A percentile compares a stretch with the other conserved stretches of the same genome.
Conservation (phyloP, 1,284 basidiomycete genomes). For the Caloboletus firmus region DNA sequence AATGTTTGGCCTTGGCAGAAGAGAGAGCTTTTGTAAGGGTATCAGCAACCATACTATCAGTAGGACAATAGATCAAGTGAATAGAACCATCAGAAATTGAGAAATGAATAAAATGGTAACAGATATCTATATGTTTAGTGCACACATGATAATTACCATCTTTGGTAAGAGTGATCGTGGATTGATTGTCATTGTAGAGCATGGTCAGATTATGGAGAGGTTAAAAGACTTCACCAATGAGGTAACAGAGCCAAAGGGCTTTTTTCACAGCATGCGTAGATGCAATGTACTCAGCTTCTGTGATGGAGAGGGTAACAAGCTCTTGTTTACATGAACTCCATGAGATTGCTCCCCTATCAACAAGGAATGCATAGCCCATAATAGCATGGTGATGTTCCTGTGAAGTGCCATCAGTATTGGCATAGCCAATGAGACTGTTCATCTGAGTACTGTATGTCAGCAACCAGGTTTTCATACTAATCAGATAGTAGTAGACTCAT, state of each 20-base stretch:
- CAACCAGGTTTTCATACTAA: too few relatives aligned
- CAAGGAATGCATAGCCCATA: neutral
- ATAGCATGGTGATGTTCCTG: conserved; percentile 1
- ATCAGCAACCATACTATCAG: neutral
- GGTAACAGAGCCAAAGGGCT: neutral
- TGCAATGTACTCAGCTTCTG: neutral
- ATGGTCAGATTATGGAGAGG: too few relatives aligned
- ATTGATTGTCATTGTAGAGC: neutral
- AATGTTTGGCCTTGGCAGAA: neutral
- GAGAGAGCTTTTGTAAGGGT: neutral
- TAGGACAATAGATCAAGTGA: neutral
- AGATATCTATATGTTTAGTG: neutral
- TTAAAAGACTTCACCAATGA: neutral
- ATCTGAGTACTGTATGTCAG: neutral
- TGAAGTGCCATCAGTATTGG: neutral
- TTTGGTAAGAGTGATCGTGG: neutral
- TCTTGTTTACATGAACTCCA: neutral
- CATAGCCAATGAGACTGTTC: neutral
- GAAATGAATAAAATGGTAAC: neutral
- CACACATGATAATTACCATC: neutral
- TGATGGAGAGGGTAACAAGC: neutral
- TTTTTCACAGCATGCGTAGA: neutral
- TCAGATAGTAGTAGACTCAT: neutral
- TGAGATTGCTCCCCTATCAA: neutral
- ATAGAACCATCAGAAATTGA: neutral